A percentile compares a stretch with the other conserved stretches of the same genome.
phyloP scores from a whole-genome alignment of 176 grass and related monocot genomes.

The Elaeis guineensis region DNA sequence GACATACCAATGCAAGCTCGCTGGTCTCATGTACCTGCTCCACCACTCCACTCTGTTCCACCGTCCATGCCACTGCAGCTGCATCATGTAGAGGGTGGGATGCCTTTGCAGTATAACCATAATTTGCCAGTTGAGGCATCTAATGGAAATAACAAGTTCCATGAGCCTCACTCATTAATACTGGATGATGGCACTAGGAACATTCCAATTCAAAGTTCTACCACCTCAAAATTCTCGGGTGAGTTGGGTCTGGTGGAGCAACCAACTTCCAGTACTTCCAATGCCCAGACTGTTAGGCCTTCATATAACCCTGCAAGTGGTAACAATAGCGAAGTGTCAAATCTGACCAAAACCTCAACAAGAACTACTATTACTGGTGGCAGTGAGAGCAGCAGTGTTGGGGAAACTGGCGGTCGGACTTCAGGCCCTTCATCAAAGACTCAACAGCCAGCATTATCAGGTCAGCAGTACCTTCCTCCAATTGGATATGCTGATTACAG shows the following conservation, averaged over 20 bases:
- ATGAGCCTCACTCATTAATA: conserved; percentile 27
- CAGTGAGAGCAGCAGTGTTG: conserved; percentile 24
- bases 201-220: conserved; percentile 24
- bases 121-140: conserved; percentile 36
- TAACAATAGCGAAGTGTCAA: conserved; percentile 49
- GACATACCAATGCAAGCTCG: conserved; percentile 81
- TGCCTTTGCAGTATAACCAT: conserved; percentile 40
- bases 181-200: conserved; percentile 41
- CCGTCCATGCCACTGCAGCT: conserved; percentile 69
- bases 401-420: conserved; percentile 26
- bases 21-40: conserved; percentile 85
- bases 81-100: conserved; percentile 58
- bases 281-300: conserved; percentile 31
- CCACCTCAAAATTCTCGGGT: conserved; percentile 33
- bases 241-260: conserved; percentile 45
- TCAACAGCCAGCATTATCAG: conserved; percentile 23
- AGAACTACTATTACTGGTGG: conserved; percentile 29
- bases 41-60: conserved; percentile 57
- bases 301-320: conserved; percentile 22
- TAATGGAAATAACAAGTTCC: conserved; percentile 42
- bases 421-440: conserved; percentile 30
- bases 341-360: conserved; percentile 31
- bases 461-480: conserved; percentile 37
- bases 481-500: conserved; percentile 38
- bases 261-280: conserved; percentile 32